Evolutionary conservation across 2,329 filamentous ascomycete species (phyloP).

Genomic region (Xylariaceae sp.): DNA sequence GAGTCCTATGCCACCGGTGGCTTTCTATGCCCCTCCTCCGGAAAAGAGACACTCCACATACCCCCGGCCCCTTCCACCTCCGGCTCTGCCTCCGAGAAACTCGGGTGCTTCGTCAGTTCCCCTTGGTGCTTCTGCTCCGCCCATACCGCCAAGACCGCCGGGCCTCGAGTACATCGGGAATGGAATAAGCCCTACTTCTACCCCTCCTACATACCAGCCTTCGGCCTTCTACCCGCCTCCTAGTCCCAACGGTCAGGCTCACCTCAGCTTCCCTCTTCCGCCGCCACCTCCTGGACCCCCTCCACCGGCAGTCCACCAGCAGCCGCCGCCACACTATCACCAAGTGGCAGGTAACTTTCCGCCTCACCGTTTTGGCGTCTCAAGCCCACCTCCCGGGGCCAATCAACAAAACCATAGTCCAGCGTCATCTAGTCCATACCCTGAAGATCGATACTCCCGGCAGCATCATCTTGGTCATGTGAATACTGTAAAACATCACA

Average conservation of each 20-base stretch:
- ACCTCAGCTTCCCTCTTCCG: conserved; percentile 13
- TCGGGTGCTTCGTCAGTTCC: conserved; percentile 4
- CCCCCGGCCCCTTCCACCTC: conserved; percentile 14
- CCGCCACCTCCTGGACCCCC: conserved; percentile 18
- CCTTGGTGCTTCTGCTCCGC: conserved; percentile 10
- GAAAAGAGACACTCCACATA: conserved; percentile 5
- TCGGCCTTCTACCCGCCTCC: conserved; percentile 4
- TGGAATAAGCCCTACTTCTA: not conserved
- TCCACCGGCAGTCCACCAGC: no score
- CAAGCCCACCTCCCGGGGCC: no score
- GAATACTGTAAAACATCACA: no score
- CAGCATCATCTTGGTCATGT: no score
- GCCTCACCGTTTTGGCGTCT: no score
- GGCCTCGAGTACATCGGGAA: conserved; percentile 14
- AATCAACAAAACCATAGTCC: no score
- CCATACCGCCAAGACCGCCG: conserved; percentile 18
- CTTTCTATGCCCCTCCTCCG: not conserved
- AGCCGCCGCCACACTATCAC: no score
- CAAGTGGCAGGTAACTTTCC: no score
- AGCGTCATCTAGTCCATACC: no score
- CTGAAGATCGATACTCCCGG: no score
- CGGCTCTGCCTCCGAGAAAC: conserved; percentile 9
- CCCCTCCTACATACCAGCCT: not conserved
- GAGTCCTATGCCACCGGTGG: conserved; percentile 15
- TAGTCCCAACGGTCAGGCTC: conserved; percentile 7